These are phyloP conservation scores for Ogataea thermomethanolica DNA, from an alignment of 805 yeast species.

Conservation along the genomic window DNA sequence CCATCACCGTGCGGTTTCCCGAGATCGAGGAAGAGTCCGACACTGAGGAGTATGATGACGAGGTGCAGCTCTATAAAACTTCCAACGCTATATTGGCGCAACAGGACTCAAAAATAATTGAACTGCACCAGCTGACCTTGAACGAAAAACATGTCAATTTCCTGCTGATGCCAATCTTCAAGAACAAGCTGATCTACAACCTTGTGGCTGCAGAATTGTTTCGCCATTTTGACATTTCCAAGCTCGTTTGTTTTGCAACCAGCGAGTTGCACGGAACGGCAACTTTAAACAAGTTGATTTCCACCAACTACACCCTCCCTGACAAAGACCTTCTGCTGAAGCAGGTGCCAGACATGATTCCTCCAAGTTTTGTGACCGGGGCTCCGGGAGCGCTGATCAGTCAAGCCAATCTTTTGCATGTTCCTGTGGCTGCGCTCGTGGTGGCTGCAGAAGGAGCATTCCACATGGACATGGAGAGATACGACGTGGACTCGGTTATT, in stretches of 20 bases:
- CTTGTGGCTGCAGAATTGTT: conserved; percentile 17
- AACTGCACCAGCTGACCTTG: conserved; percentile 10
- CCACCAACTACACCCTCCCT: conserved; percentile 5
- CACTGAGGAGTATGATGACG: conserved; percentile 39
- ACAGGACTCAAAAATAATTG: conserved; percentile 20
- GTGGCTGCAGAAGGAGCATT: conserved; percentile 48
- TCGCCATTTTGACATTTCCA: conserved; percentile 8
- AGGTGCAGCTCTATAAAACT: conserved; percentile 44
- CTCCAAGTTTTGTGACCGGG: conserved; percentile 50
- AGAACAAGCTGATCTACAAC: conserved; percentile 26
- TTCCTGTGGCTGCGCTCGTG: conserved; percentile 15
- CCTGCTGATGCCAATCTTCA: conserved; percentile 22
- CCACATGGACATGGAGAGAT: conserved; percentile 41
- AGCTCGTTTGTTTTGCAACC: conserved; percentile 22
- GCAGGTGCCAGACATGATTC: conserved; percentile 38
- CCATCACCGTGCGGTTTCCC: conserved; percentile 15
- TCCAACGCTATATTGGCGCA: conserved; percentile 27
- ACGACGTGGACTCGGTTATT: conserved; percentile 38
- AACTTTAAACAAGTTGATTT: conserved; percentile 16
- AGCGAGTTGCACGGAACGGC: conserved; percentile 22
- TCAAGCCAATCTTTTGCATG: conserved; percentile 18
- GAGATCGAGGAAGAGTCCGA: conserved; percentile 12
- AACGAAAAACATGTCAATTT: conserved; percentile 10
- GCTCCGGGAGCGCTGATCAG: conserved; percentile 39
- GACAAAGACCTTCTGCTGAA: conserved; percentile 3